These are phyloP conservation scores for Phlebiopsis flavidoalba DNA, from an alignment of 768 basidiomycete species.

Conservation along the genomic window DNA sequence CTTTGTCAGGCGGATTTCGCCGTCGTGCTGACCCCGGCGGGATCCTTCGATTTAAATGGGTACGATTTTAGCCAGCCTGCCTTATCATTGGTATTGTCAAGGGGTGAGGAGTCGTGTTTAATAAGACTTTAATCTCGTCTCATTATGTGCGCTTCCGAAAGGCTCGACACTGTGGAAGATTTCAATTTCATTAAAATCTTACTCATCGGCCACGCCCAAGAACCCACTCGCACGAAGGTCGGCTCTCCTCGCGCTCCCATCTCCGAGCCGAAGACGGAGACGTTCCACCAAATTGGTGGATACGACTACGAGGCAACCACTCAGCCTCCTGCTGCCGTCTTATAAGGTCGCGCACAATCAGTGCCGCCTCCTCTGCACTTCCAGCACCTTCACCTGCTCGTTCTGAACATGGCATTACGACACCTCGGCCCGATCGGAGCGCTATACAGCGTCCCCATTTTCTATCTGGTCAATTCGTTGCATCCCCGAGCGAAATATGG, in stretches of 20 bases:
- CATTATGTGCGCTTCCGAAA: slow-evolving; percentile 16
- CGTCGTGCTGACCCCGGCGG: slow-evolving; percentile 49
- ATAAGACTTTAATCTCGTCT: not conserved
- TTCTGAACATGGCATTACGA: not conserved
- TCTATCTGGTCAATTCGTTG: not conserved
- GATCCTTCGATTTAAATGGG: slow-evolving; percentile 49
- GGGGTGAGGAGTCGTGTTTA: slow-evolving; percentile 47
- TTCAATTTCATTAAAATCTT: slow-evolving; percentile 37
- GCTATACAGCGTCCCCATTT: not conserved
- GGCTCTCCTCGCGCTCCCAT: slow-evolving; percentile 39
- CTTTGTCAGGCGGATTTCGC: slow-evolving; percentile 48
- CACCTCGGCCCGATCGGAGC: not conserved
- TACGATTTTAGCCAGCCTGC: slow-evolving; percentile 44
- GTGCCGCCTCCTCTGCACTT: slow-evolving; percentile 2
- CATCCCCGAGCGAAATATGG: not conserved
- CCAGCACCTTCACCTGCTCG: not conserved
- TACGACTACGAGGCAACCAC: slow-evolving; percentile 23
- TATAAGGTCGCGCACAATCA: slow-evolving; percentile 15
- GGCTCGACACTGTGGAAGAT: slow-evolving; percentile 50
- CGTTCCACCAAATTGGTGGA: slow-evolving; percentile 47
- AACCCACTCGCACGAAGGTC: slow-evolving; percentile 26
- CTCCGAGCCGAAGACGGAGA: slow-evolving; percentile 47
- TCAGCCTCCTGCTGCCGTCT: slow-evolving; percentile 9
- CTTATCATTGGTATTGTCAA: slow-evolving; percentile 60
- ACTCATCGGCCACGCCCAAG: slow-evolving; percentile 4